These are phyloP conservation scores for Cyberlindnera nakhonratchasimensis DNA, from an alignment of 805 yeast genomes.

Conservation along the genomic window DNA sequence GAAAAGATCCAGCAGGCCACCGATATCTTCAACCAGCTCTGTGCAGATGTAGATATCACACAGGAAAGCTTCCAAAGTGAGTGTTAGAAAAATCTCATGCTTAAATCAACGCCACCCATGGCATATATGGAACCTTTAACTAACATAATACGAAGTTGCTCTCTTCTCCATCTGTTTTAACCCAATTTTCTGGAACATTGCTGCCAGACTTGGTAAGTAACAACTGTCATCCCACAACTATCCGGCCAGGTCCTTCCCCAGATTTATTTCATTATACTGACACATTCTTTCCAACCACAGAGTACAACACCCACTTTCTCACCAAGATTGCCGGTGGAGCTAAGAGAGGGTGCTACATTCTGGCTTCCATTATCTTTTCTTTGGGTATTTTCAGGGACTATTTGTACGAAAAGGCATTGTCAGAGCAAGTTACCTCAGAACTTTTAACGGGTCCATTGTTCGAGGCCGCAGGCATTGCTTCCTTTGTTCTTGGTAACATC, in stretches of 20 bases:
- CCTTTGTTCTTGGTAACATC: constrained; percentile 69
- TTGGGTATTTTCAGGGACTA: constrained; percentile 82
- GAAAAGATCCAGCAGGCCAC: constrained; percentile 14
- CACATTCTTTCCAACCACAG: constrained; percentile 30
- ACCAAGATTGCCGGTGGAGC: constrained; percentile 72
- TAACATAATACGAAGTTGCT: constrained; percentile 35
- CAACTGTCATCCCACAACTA: too few species aligned
- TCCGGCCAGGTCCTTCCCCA: not conserved
- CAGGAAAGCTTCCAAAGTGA: constrained; percentile 22
- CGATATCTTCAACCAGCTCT: constrained; percentile 23
- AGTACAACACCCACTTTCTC: constrained; percentile 70
- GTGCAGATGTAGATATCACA: constrained; percentile 24
- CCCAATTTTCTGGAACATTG: constrained; percentile 94
- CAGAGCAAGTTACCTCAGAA: constrained; percentile 63
- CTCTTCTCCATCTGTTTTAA: constrained; percentile 77
- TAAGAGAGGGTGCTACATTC: constrained; percentile 74
- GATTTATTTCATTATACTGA: not conserved
- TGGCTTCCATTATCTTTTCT: constrained; percentile 80
- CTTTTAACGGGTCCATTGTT: constrained; percentile 44
- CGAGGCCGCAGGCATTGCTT: constrained; percentile 48
- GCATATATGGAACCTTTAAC: not conserved
- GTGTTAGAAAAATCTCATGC: constrained; percentile 16
- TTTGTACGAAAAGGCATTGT: constrained; percentile 66
- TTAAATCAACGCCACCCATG: too few species aligned
- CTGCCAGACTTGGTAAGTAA: constrained; percentile 59